Evolutionary conservation across 495 filamentous ascomycete genomes (phyloP), one percentile per base, ranked within the genome.

Genomic region (Aspergillus kassunensis): DNA sequence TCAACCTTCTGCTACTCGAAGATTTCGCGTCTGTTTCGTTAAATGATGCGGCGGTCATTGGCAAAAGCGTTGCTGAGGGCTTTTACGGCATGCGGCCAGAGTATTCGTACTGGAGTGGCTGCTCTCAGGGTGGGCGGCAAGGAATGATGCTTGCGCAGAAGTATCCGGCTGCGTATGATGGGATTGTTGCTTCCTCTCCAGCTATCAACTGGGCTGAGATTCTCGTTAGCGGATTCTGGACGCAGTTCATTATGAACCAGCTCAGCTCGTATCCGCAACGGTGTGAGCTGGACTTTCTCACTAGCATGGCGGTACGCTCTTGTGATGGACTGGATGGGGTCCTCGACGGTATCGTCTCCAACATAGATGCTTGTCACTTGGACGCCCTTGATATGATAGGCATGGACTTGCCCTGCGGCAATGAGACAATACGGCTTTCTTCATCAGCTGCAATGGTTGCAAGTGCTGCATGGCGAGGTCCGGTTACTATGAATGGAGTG

Each of bases 271-370:
- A 64, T 3, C 64, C 64, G 15, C 54, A 61, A 12, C 63, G 65
- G 7, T 55, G 67, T 4, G 69, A 72, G 29, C 72, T 79, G 34
- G 76, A 85, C 25, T 61, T 68, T 11, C 56, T 73, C 23, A 56
- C 61, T 0, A 60, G 73, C 8, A 72, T 71, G 12, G 60, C 75
- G 76, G 41, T 59, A 62, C 0, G 59, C 57, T 4, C 11, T 19
- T 63, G 74, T 54, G 82, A 86, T 57, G 53, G 44, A 6, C 56
- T 73, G 20, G 83, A 86, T 60, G 81, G 82, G 3, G 57, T 78
- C 9, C 53, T 58, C 0, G 84, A 86, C 60, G 76, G 68, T 33
- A 80, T 86, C 49, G 77, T 87, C 53, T 76, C 75, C 44, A 53
- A 67, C 8, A 31, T 49, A n/a, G 84, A 80, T 62, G 56, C 72